phyloP scores from a whole-genome alignment of 2,329 filamentous ascomycete species.

The Ceratocystis albifundus region DNA sequence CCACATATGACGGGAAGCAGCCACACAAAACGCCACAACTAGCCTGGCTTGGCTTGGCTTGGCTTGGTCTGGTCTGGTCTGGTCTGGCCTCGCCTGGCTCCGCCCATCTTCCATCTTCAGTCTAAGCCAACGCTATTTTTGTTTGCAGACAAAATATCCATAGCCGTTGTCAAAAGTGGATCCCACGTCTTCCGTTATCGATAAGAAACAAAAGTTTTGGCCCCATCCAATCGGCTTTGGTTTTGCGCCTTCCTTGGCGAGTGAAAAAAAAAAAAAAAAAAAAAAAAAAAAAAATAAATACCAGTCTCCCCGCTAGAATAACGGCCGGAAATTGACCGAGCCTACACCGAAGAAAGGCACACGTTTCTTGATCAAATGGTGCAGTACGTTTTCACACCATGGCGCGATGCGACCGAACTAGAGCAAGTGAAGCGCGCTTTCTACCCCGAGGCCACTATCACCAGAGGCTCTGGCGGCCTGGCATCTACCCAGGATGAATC shows the following conservation, averaged over 20 bases:
- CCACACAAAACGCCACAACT: too few species aligned
- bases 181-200: slow-evolving; percentile 26
- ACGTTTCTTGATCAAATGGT: slow-evolving; percentile 39
- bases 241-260: slow-evolving; percentile 1
- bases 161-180: slow-evolving; percentile 24
- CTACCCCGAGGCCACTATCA: slow-evolving; percentile 33
- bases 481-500: slow-evolving; percentile 9
- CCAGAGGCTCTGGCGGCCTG: not conserved
- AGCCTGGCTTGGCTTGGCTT: too few species aligned
- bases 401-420: slow-evolving; percentile 56
- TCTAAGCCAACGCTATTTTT: too few species aligned
- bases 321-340: not conserved
- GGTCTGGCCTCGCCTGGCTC: too few species aligned
- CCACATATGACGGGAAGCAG: too few species aligned
- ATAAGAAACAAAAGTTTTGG: slow-evolving; percentile 15
- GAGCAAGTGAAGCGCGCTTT: slow-evolving; percentile 53
- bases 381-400: slow-evolving; percentile 62
- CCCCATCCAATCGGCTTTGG: slow-evolving; percentile 6
- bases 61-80: too few species aligned
- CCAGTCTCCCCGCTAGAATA: not conserved
- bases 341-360: not conserved
- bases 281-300: not conserved
- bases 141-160: not conserved
- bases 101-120: too few species aligned
- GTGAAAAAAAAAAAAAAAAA: too few species aligned